These are phyloP conservation scores for Penicillium antarcticum DNA, from an alignment of 495 filamentous ascomycete species.

Conservation along the genomic window DNA sequence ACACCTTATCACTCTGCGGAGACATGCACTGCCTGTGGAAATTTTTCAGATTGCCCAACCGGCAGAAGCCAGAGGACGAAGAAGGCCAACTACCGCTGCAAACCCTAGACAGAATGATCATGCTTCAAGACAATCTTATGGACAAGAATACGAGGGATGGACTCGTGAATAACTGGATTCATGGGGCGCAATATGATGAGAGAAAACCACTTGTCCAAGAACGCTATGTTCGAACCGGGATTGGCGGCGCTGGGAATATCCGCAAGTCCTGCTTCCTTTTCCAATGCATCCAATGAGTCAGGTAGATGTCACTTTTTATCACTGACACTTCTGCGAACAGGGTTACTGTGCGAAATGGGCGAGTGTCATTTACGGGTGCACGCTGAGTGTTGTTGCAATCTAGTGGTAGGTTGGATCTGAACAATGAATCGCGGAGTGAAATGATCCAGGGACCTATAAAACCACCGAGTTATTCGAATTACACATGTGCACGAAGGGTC, in stretches of 20 bases:
- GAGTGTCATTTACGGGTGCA: background rate
- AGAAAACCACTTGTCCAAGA: conserved; percentile 11
- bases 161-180: background rate
- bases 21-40: conserved; percentile 16
- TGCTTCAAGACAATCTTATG: conserved; percentile 1
- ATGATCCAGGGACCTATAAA: background rate
- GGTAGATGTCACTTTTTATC: background rate
- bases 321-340: conserved; percentile 5
- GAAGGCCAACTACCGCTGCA: conserved; percentile 10
- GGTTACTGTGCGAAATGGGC: conserved; percentile 12
- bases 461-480: no score
- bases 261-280: conserved; percentile 27
- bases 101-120: background rate
- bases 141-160: background rate
- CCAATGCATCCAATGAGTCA: background rate
- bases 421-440: no score
- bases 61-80: conserved; percentile 9
- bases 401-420: no score
- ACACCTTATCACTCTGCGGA: background rate
- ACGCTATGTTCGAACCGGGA: conserved; percentile 35
- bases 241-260: conserved; percentile 40
- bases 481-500: no score
- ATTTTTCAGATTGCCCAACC: conserved; percentile 18
- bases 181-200: no score
- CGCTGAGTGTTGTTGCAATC: conserved; percentile 3